Percentiles rank a stretch among this genome's conserved stretches.
phyloP scores from a whole-genome alignment of 2,329 filamentous ascomycete species.

The Lachnellula cervina region DNA sequence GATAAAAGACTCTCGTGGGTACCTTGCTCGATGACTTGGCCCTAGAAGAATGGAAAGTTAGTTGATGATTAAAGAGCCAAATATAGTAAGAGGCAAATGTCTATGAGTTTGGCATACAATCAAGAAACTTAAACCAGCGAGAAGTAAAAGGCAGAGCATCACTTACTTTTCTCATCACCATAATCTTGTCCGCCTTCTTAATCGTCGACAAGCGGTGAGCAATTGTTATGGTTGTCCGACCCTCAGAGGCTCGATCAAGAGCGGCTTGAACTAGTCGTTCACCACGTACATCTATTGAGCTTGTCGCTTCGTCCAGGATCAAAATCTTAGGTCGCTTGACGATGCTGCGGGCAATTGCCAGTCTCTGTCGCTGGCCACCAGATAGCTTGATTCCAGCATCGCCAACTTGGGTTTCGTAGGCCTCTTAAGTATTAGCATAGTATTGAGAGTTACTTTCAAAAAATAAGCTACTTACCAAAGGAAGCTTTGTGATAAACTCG shows the following conservation, averaged over 20 bases:
- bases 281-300: conserved; percentile 44
- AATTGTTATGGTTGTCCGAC: conserved; percentile 58
- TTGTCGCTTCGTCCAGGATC: conserved; percentile 66
- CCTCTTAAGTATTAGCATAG: conserved; percentile 35
- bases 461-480: conserved; percentile 38
- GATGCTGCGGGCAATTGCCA: conserved; percentile 68
- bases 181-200: conserved; percentile 70
- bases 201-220: conserved; percentile 67
- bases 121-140: no score
- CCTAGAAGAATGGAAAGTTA: conserved; percentile 36
- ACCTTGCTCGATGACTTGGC: conserved; percentile 67
- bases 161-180: conserved; percentile 74
- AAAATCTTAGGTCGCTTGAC: conserved; percentile 64
- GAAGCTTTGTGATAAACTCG: conserved; percentile 62
- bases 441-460: background rate
- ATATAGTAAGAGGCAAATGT: no score
- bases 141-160: conserved; percentile 69
- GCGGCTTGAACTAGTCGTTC: conserved; percentile 49
- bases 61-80: no score
- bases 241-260: conserved; percentile 48
- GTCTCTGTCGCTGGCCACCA: conserved; percentile 72
- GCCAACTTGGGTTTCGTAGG: conserved; percentile 70
- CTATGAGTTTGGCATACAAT: no score
- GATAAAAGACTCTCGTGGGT: conserved; percentile 67
- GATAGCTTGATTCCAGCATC: conserved; percentile 74